Evolutionary conservation across 2,329 filamentous ascomycete genomes (phyloP), one percentile per base, ranked within the genome.

Genomic region (Remersonia thermophila): DNA sequence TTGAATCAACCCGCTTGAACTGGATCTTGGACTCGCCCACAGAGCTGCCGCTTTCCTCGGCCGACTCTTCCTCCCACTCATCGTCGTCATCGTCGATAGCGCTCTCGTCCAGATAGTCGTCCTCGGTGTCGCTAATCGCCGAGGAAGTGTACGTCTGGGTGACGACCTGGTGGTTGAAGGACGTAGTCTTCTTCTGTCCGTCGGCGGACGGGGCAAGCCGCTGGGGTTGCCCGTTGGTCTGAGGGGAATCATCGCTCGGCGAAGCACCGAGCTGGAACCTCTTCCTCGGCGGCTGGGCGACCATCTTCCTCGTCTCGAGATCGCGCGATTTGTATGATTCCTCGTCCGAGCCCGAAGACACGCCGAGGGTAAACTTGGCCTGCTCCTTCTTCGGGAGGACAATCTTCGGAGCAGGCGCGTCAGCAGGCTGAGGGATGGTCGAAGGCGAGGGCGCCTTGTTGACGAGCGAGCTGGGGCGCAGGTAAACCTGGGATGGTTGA

Each of bases 1-100:
- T 78, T 28, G 87, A 95, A 56, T 94, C 84, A 33, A 96, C 86
- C 7, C 91, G 81, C 57, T 87, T 78, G 69, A 98, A 98, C 50
- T 85, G 68, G 14, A 75, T 71, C 51, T 75, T 78, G 42, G 91
- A 81, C 43, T 91, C 83, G 35, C 86, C 70, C 54, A 83, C 93
- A 1, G 83, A 83, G 47, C 83, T 81, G 39, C 79, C 82, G 54
- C 82, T 91, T 48, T 93, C 83, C 43, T 83, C 82, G 15, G 83
- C 74, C 0, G 80, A 84, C 51, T 73, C 66, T 51, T 79, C 67
- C 71, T 80, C 68, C 65, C 73, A 72, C 37, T 74, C 73, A 33
- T 73, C 69, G n/a, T 77, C 74, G 36, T 82, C 77, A 35, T 80
- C 77, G 35, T 81, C 77, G 15, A 41, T 41, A 12, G 39, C 39